A percentile compares a stretch with the other conserved stretches of the same genome.
Conservation (phyloP, 2,329 filamentous ascomycete species). For the Emmonsiellopsis sp. region DNA sequence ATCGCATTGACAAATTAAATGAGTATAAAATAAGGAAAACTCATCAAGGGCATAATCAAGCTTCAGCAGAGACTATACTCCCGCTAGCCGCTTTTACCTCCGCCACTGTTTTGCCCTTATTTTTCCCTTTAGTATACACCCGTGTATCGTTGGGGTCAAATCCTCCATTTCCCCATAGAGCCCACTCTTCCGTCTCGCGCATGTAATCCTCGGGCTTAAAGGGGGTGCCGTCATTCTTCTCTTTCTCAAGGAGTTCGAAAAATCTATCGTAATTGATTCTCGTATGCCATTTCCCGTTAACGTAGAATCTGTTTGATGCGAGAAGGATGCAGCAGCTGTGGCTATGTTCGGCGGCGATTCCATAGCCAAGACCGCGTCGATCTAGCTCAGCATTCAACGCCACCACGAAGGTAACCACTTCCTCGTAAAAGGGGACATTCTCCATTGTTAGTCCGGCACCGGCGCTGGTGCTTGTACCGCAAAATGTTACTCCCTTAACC, state of each 20-base stretch:
- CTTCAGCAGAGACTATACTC: background rate
- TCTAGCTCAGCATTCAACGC: constrained; percentile 61
- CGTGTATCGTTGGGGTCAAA: constrained; percentile 86
- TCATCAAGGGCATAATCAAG: background rate
- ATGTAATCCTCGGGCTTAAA: constrained; percentile 90
- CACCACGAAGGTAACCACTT: constrained; percentile 73
- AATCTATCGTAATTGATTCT: constrained; percentile 84
- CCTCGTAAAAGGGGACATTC: constrained; percentile 93
- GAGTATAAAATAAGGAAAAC: too few species aligned
- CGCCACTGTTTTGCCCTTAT: constrained; percentile 13
- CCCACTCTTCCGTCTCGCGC: constrained; percentile 85
- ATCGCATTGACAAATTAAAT: too few species aligned
- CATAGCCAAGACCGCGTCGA: constrained; percentile 66
- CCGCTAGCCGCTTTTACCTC: background rate
- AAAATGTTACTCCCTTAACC: constrained; percentile 94
- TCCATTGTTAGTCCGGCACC: constrained; percentile 89
- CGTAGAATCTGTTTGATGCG: constrained; percentile 69
- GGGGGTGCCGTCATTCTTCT: constrained; percentile 45
- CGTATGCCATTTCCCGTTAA: constrained; percentile 77
- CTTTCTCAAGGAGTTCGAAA: constrained; percentile 70
- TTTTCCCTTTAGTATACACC: constrained; percentile 74
- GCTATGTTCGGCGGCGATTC: constrained; percentile 88
- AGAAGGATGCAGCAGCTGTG: constrained; percentile 90
- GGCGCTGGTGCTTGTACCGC: constrained; percentile 76
- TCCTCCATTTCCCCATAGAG: constrained; percentile 84